A percentile compares a stretch with the other conserved stretches of the same genome.
Conservation (phyloP, 768 basidiomycete species). For the Mycena albidolilacea region DNA sequence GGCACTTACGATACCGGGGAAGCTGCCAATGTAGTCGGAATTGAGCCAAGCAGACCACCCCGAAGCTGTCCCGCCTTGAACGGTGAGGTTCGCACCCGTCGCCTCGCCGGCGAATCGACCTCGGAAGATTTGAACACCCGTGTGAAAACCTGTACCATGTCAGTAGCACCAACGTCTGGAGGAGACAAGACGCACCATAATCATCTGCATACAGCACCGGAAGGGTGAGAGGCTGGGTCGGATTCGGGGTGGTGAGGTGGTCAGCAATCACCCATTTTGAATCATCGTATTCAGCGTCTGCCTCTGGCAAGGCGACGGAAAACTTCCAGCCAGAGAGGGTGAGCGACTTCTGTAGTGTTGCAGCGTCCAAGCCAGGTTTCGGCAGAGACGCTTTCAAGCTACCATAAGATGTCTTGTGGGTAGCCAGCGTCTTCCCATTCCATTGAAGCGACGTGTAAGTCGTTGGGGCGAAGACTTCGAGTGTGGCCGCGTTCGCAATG, state of each 20-base stretch:
- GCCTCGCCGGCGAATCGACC: constrained; percentile 45
- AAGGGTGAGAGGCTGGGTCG: constrained; percentile 22
- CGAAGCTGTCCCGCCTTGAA: constrained; percentile 47
- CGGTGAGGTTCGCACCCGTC: constrained; percentile 29
- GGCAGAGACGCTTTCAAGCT: constrained; percentile 54
- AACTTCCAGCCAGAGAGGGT: constrained; percentile 64
- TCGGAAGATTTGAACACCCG: constrained; percentile 38
- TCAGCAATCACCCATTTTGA: constrained; percentile 64
- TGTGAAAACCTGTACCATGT: constrained; percentile 24
- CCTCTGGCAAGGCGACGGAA: constrained; percentile 68
- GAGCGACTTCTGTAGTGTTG: constrained; percentile 37
- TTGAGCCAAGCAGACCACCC: constrained; percentile 49
- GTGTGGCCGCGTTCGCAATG: constrained; percentile 57
- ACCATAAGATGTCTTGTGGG: constrained; percentile 44
- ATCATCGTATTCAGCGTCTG: constrained; percentile 60
- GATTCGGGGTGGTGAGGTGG: constrained; percentile 54
- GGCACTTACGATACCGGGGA: constrained; percentile 23
- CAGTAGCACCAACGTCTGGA: neutral
- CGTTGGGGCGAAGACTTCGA: constrained; percentile 65
- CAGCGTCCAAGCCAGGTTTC: constrained; percentile 37
- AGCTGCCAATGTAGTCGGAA: constrained; percentile 45
- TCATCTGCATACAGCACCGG: constrained; percentile 36
- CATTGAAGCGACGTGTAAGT: constrained; percentile 58
- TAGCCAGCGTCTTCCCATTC: constrained; percentile 60
- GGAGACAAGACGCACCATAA: constrained; percentile 20